Percentiles rank a stretch among this genome's conserved stretches.
phyloP scores from a whole-genome alignment of 805 yeast genomes.

The Lipomyces yamanashiensis region DNA sequence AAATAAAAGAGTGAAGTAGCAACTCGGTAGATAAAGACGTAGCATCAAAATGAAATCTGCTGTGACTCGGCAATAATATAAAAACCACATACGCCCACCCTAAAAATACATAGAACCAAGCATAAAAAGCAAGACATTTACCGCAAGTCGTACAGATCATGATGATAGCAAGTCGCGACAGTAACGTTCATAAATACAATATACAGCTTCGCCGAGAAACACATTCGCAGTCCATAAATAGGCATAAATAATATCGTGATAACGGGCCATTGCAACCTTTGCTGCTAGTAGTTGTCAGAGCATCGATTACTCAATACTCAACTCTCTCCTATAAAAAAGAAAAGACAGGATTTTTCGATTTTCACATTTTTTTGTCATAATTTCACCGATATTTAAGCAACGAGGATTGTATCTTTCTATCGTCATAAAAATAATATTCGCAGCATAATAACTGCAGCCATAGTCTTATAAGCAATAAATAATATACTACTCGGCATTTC shows the following conservation, averaged over 20 bases:
- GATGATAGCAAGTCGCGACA: background rate
- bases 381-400: slow-evolving; percentile 1
- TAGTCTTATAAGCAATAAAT: too few relatives aligned
- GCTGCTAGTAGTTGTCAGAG: background rate
- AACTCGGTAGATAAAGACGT: background rate
- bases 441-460: too few relatives aligned
- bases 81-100: slow-evolving; percentile 10
- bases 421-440: too few relatives aligned
- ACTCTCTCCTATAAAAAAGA: slow-evolving; percentile 14
- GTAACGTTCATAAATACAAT: background rate
- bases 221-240: background rate
- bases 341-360: slow-evolving; percentile 32
- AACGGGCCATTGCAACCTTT: slow-evolving; percentile 1
- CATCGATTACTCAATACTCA: background rate
- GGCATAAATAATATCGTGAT: background rate
- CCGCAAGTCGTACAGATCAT: background rate
- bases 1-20: slow-evolving; percentile 6
- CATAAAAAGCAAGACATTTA: background rate
- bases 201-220: slow-evolving; percentile 1
- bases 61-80: slow-evolving; percentile 13
- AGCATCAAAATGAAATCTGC: background rate
- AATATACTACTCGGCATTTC: too few relatives aligned
- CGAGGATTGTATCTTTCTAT: too few relatives aligned
- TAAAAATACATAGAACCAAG: slow-evolving; percentile 17
- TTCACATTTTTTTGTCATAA: slow-evolving; percentile 15